Evolutionary conservation across 257 asterid genomes (phyloP), one percentile per base, ranked within the genome.

Genomic region (Mentha longifolia): DNA sequence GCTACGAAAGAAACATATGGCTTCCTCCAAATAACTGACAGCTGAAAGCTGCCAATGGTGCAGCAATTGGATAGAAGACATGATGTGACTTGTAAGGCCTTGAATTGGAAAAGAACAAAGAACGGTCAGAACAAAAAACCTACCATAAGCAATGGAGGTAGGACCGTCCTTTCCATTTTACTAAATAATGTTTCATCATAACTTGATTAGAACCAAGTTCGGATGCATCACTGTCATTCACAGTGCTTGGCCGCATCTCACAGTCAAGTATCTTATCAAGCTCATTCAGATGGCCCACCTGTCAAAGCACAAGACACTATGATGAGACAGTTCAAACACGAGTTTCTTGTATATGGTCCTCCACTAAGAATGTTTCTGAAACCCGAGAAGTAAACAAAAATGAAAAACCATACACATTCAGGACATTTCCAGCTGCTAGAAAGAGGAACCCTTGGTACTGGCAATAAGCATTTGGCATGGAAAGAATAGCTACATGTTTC

Each of bases 131-230:
- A 58, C n/a, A 42, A 73, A 43, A 52, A 61, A 77, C 61, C 74
- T 81, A 95, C 99, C 99, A 95, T 75, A 92, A 68, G 83, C 99
- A 89, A 68, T 95, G 99, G 74, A 95, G 89, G 86, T 95, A 87
- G 33, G 99, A 95, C 78, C 77, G 61, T 68, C 95, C 98, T 80
- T 92, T 95, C 99, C 99, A 95, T 81, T 95, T 95, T 39, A 95
- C 89, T 76, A 95, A 85, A 83, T 89, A 95, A 78, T 95, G 99
- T 75, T 89, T 95, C 80, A 82, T 88, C 82, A 87, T 80, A 77
- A 79, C 88, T 85, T 89, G 98, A 81, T 87, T 83, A 12, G 95
- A 83, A 31, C 96, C 99, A 33, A 83, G 83, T 69, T 79, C 77
- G 35, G 95, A 77, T 54, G 85, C 89, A 80, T 89, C 92, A 63